A percentile compares a stretch with the other conserved stretches of the same genome.
Conservation (phyloP, 768 basidiomycete species). For the Mycena vitilis region DNA sequence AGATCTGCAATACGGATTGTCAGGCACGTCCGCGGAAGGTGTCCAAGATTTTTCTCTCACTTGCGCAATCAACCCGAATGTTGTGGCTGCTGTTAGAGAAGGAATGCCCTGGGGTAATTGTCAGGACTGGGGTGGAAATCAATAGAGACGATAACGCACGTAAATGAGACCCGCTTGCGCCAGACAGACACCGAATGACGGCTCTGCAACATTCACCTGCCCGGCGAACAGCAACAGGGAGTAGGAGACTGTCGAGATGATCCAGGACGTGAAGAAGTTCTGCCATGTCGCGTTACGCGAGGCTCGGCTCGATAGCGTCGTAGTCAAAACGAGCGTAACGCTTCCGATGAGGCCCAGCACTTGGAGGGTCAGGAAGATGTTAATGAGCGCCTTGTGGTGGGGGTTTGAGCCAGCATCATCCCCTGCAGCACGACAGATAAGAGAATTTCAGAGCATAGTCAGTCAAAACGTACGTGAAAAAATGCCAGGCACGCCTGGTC, state of each 20-base stretch:
- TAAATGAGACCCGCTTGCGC: constrained; percentile 43
- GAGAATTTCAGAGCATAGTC: background rate
- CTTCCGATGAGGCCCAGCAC: constrained; percentile 41
- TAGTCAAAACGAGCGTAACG: constrained; percentile 38
- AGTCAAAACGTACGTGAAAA: constrained; percentile 25
- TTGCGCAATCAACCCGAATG: constrained; percentile 40
- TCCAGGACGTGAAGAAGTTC: constrained; percentile 46
- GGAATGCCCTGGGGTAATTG: constrained; percentile 31
- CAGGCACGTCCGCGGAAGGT: background rate
- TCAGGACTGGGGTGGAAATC: background rate
- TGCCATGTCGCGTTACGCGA: constrained; percentile 45
- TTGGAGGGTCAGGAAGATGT: constrained; percentile 41
- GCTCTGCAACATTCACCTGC: constrained; percentile 24
- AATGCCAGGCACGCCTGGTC: constrained; percentile 28
- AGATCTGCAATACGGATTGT: constrained; percentile 31
- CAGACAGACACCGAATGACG: constrained; percentile 40
- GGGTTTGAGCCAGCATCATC: constrained; percentile 12
- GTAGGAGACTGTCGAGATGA: constrained; percentile 44
- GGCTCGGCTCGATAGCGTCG: constrained; percentile 35
- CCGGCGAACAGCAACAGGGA: constrained; percentile 43
- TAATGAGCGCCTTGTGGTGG: constrained; percentile 28
- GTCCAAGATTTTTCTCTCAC: background rate
- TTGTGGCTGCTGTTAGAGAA: constrained; percentile 38
- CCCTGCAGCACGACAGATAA: constrained; percentile 1
- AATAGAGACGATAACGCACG: constrained; percentile 34